These are phyloP conservation scores for Aciculosporium take DNA, from an alignment of 2,329 filamentous ascomycete species.

Conservation along the genomic window DNA sequence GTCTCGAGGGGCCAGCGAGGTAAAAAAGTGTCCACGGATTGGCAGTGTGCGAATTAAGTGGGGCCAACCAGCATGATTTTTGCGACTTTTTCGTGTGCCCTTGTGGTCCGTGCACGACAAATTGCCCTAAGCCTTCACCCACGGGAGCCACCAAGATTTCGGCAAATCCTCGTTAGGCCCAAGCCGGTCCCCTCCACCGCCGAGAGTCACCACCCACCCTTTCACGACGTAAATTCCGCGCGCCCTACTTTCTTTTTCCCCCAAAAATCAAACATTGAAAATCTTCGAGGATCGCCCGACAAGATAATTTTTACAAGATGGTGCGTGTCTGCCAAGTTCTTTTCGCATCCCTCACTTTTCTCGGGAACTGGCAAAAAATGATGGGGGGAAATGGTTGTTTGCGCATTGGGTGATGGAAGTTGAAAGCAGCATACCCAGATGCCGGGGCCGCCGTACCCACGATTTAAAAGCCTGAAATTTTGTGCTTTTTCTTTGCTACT, in stretches of 20 bases:
- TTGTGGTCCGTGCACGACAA: slow-evolving; percentile 28
- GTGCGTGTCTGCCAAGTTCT: slow-evolving; percentile 28
- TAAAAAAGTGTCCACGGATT: slow-evolving; percentile 6
- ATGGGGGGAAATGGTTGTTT: background rate
- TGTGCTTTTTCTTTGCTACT: background rate
- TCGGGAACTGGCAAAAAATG: background rate
- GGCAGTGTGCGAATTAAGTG: slow-evolving; percentile 3
- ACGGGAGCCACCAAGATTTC: slow-evolving; percentile 20
- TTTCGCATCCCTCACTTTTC: background rate
- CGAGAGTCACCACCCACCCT: slow-evolving; percentile 16
- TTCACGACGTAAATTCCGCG: slow-evolving; percentile 17
- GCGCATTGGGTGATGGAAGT: background rate
- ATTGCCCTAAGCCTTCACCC: slow-evolving; percentile 28
- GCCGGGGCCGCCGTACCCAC: background rate
- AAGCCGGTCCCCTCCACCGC: slow-evolving; percentile 8
- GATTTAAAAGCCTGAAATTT: background rate
- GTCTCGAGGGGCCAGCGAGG: background rate
- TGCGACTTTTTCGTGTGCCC: slow-evolving; percentile 20
- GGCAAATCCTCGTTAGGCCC: slow-evolving; percentile 21
- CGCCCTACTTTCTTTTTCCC: slow-evolving; percentile 11
- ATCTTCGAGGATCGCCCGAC: slow-evolving; percentile 59
- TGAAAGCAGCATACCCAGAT: background rate
- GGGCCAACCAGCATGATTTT: slow-evolving; percentile 4
- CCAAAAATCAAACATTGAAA: slow-evolving; percentile 20
- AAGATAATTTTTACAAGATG: slow-evolving; percentile 43